These are phyloP conservation scores for Schwanniomyces sp. DNA, from an alignment of 805 yeast species.

Conservation along the genomic window DNA sequence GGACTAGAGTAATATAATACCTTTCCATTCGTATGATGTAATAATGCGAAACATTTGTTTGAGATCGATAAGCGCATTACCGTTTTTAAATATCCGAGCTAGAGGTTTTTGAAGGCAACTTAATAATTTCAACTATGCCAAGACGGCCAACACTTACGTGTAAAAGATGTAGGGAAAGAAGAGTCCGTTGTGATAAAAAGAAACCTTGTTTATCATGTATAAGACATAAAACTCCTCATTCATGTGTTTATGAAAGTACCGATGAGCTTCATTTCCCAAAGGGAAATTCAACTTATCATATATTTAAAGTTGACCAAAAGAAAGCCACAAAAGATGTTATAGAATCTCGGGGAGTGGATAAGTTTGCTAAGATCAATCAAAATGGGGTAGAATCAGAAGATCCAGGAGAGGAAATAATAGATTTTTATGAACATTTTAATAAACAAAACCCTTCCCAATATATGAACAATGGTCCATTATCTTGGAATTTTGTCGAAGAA, in stretches of 20 bases:
- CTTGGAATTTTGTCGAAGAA: conserved; percentile 1
- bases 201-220: conserved; percentile 37
- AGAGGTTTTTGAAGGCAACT: too few relatives aligned
- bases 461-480: conserved; percentile 2
- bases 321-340: not conserved
- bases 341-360: not conserved
- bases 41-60: too few relatives aligned
- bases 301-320: not conserved
- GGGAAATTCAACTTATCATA: not conserved
- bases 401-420: not conserved
- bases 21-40: too few relatives aligned
- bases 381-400: not conserved
- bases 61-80: too few relatives aligned
- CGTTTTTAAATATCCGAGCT: too few relatives aligned
- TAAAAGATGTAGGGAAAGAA: conserved; percentile 34
- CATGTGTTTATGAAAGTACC: conserved; percentile 11
- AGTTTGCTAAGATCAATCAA: not conserved
- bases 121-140: conserved; percentile 13
- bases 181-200: conserved; percentile 42
- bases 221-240: conserved; percentile 19
- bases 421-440: conserved; percentile 2
- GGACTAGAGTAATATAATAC: too few relatives aligned
- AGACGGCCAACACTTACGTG: conserved; percentile 35
- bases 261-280: not conserved
- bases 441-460: not conserved